A percentile compares a stretch with the other conserved stretches of the same genome.
These are phyloP conservation scores for Pseudocercospora cruenta DNA, from an alignment of 2,329 filamentous ascomycete genomes.

Conservation along the genomic window DNA sequence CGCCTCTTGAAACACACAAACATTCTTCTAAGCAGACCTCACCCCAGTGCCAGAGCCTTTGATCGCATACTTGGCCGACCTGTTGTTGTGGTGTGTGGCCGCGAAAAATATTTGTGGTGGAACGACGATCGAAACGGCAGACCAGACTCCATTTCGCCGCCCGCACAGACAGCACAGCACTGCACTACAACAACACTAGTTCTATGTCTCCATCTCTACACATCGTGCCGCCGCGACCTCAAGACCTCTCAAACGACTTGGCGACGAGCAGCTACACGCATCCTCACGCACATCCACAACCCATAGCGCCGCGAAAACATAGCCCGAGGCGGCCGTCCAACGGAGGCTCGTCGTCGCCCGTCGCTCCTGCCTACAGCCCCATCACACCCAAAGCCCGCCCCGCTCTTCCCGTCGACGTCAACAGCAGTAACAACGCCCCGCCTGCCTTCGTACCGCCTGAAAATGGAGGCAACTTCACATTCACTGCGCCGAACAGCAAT, in stretches of 20 bases:
- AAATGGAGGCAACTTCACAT: constrained; percentile 27
- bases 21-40: neutral
- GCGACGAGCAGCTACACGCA: neutral
- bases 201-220: constrained; percentile 5
- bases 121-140: constrained; percentile 5
- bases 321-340: neutral
- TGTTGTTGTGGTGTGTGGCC: neutral
- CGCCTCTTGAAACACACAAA: neutral
- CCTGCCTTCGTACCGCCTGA: constrained; percentile 23
- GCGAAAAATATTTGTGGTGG: neutral
- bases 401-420: constrained; percentile 29
- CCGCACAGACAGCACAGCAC: neutral
- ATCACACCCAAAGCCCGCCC: constrained; percentile 41
- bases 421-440: neutral
- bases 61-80: neutral
- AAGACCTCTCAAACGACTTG: neutral
- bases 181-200: neutral
- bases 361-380: constrained; percentile 37
- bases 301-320: neutral
- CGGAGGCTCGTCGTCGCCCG: constrained; percentile 25
- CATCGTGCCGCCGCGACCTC: neutral
- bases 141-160: neutral
- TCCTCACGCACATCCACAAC: neutral
- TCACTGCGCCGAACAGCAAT: constrained; percentile 12
- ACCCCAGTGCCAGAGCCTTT: neutral